A percentile compares a stretch with the other conserved stretches of the same genome.
Conservation (phyloP, 495 filamentous ascomycete species). For the Trichoderma gamsii region DNA sequence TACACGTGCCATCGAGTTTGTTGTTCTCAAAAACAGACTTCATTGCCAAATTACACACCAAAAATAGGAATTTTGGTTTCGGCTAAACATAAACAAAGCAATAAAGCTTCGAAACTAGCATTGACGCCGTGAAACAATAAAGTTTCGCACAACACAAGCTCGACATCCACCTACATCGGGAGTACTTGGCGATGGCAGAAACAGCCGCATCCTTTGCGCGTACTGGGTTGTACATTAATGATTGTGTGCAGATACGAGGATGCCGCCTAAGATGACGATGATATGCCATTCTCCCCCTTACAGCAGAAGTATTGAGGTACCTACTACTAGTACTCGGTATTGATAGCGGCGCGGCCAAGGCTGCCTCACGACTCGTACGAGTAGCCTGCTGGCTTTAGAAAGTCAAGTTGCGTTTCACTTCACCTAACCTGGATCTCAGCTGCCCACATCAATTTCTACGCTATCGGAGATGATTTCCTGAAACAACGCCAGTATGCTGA, state of each 20-base stretch:
- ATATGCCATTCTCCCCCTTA: too few species aligned
- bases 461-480: slow-evolving; percentile 14
- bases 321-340: too few species aligned
- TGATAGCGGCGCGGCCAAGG: too few species aligned
- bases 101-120: slow-evolving; percentile 9
- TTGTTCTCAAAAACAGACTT: background rate
- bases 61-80: background rate
- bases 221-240: too few species aligned
- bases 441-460: slow-evolving; percentile 5
- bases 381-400: background rate
- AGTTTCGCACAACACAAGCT: background rate
- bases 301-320: too few species aligned
- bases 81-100: background rate
- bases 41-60: background rate
- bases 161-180: background rate
- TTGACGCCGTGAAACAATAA: background rate
- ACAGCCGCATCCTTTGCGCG: background rate
- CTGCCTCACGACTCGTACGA: background rate
- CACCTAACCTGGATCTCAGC: slow-evolving; percentile 12
- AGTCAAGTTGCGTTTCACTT: slow-evolving; percentile 7
- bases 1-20: background rate
- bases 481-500: background rate
- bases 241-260: too few species aligned
- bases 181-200: background rate
- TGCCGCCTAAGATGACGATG: too few species aligned